Base-by-base conservation (phyloP, 2,329 filamentous ascomycete genomes). In the Ceratocystis ficicola region DNA sequence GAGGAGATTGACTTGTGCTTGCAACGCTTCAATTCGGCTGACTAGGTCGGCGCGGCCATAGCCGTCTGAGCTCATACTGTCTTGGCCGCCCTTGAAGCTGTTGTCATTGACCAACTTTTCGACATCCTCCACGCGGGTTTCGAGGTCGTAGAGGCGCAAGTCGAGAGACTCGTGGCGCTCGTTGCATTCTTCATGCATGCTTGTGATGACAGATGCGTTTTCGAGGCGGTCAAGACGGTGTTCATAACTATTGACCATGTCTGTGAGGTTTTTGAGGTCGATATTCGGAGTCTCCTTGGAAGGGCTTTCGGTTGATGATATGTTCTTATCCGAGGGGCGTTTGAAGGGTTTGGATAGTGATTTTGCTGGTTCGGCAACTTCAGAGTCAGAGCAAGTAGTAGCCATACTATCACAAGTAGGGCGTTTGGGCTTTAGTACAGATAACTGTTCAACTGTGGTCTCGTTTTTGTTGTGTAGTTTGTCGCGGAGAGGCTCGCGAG, bases 181-280 rank as follows among this genome's bases (percentile, higher is more conserved):
- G 20, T 85, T 77, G 62, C 88, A 83, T 46, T 88, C 86, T 25
- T 90, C 87, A 61, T 87, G 81, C n/a, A 81, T 80, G 20, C 80
- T 78, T 22, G 62, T 65, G 55, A 83, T 79, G 28, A 90, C 89
- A 0, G 87, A 90, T 1, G 82, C 78, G 63, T 81, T 88, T 74
- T 93, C 89, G 5, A 92, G 77, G 65, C 79, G 77, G 62, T 89
- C 86, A 12, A 93, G 73, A 1, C 89, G 84, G 64, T 82, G 79
- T 46, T 84, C 83, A 67, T 90, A 82, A 20, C 81, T 79, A 67
- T 81, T 77, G 67, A 86, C 78, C n/a, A 79, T 78, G 55, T 81
- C 78, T 3, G 78, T 76, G 6, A 84, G 69, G 59, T 79, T 76
- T 66, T 76, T 76, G 64, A 82, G 74, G 1, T 74, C 73, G 41